Base-by-base conservation (phyloP, 2,329 filamentous ascomycete genomes). In the Neospermospora avenae region DNA sequence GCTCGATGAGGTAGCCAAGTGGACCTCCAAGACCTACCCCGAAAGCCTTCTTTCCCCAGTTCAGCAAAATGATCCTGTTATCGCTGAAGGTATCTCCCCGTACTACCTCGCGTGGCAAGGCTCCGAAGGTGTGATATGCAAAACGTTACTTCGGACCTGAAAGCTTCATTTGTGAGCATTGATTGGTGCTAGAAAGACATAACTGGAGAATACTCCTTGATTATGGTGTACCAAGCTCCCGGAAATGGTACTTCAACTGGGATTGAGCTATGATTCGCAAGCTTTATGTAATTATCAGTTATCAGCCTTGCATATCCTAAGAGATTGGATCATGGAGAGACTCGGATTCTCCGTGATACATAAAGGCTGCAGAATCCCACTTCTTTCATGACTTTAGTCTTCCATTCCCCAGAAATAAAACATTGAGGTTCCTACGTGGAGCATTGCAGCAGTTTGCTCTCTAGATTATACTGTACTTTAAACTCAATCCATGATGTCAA, bases 31-130 rank as follows among this genome's bases (percentile, higher is more conserved):
- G 51, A 25, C 35, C 14, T 20, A 22, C 16, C 31, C 31, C 48
- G 48, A 51, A 51, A 11, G 16, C 22, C 48, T 22, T 51, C 48
- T 22, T 41, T 54, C 35, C 51, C 39, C 35, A 31, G 22, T 54
- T 54, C 35, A 54, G 51, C 39, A 54, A 54, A 41, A 41, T 13
- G 11, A 28, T 42, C 51, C 51, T 28, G 51, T 54, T 54, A 54
- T 54, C 35, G 22, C 22, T 42, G n/a, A 22, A 41, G 22, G 18
- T 54, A 42, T 54, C 20, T 54, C 14, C 25, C 39, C 22, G 39
- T n/a, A n/a, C 5, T 10, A 31, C 39, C n/a, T 42, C 39, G n/a
- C n/a, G 10, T 42, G 10, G 6, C n/a, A 49, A 54, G 51, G 20
- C 5, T 25, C 25, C 22, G 18, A 54, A 11, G 28, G 5, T 10